These are phyloP conservation scores for Cyclostephanos tholiformis DNA, from an alignment of 108 stramenopile species.

Conservation along the genomic window DNA sequence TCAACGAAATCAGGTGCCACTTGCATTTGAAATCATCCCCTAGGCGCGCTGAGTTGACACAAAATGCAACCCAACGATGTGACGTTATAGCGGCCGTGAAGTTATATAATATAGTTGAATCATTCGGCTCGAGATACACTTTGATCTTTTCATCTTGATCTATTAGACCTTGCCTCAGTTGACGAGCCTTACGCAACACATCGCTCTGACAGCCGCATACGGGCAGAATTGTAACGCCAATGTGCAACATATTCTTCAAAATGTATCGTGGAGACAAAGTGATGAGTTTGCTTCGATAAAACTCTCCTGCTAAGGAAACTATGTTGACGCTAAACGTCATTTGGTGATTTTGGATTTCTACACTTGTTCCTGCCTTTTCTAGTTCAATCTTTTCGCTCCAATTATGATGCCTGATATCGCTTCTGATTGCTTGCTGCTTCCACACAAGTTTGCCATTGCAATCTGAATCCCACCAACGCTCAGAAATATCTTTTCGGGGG, in stretches of 20 bases:
- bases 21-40: conserved; percentile 17
- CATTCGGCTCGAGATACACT: conserved; percentile 17
- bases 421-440: conserved; percentile 7
- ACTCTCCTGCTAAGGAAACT: conserved; percentile 35
- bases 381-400: conserved; percentile 26
- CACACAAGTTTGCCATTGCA: conserved; percentile 36
- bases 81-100: not conserved
- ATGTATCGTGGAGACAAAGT: conserved; percentile 37
- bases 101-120: conserved; percentile 37
- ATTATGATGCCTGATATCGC: not conserved
- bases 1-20: conserved; percentile 42
- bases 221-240: conserved; percentile 32
- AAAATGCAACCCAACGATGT: conserved; percentile 30
- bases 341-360: conserved; percentile 22
- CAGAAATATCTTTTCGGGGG: conserved; percentile 6
- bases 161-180: conserved; percentile 9
- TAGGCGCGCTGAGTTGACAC: conserved; percentile 22
- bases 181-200: conserved; percentile 17
- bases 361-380: conserved; percentile 25
- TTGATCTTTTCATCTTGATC: conserved; percentile 10
- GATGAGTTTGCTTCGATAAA: conserved; percentile 31
- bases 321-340: conserved; percentile 22
- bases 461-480: conserved; percentile 32
- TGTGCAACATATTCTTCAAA: conserved; percentile 43
- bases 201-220: conserved; percentile 21